These are phyloP conservation scores for Sarocladium strictum DNA, from an alignment of 2,329 filamentous ascomycete species.

Conservation along the genomic window DNA sequence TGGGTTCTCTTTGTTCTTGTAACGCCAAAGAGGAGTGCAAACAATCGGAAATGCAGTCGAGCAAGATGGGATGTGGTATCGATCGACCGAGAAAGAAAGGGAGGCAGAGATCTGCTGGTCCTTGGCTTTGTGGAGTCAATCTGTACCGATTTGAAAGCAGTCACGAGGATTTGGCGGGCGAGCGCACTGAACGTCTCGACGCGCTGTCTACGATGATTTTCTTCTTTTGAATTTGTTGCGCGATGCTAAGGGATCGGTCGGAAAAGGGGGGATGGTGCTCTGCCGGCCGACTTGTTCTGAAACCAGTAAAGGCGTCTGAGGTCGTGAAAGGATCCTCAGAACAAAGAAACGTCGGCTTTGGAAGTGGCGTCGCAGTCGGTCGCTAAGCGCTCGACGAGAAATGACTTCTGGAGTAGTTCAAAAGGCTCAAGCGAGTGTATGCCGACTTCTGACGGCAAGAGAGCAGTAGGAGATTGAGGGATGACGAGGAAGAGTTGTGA, in stretches of 20 bases:
- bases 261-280: conserved; percentile 12
- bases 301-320: conserved; percentile 61
- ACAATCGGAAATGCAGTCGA: background rate
- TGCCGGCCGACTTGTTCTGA: conserved; percentile 34
- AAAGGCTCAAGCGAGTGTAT: conserved; percentile 19
- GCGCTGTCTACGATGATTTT: conserved; percentile 5
- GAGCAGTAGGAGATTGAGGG: conserved; percentile 18
- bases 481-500: conserved; percentile 14
- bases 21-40: background rate
- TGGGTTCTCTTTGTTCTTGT: background rate
- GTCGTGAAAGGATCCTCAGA: conserved; percentile 23
- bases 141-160: background rate
- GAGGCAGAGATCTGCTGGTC: background rate
- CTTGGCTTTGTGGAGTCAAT: background rate
- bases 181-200: conserved; percentile 4
- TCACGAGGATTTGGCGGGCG: conserved; percentile 1
- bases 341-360: conserved; percentile 31
- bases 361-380: conserved; percentile 12
- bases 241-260: conserved; percentile 10
- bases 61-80: background rate
- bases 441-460: conserved; percentile 30
- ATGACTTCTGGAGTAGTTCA: conserved; percentile 4
- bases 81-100: background rate
- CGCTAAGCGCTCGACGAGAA: background rate
- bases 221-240: conserved; percentile 6